A percentile compares a stretch with the other conserved stretches of the same genome.
Conservation (phyloP, 2,329 filamentous ascomycete species). For the Hyphodiscus sp. region DNA sequence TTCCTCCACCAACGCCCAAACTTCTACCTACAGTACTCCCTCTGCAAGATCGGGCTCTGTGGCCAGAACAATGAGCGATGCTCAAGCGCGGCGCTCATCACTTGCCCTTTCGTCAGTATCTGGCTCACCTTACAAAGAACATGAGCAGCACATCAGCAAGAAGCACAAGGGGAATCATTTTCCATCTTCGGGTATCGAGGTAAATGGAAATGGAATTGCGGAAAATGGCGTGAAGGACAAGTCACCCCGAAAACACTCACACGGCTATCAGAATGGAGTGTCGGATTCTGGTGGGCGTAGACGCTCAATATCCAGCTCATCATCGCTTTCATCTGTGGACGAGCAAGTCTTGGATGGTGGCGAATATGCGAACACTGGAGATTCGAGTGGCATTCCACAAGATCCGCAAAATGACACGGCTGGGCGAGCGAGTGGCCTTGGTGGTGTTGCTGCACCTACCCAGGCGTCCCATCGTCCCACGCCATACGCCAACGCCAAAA, state of each 20-base stretch:
- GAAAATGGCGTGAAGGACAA: conserved; percentile 3
- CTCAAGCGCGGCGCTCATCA: not conserved
- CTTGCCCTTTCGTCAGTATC: conserved; percentile 3
- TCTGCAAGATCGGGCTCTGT: not conserved
- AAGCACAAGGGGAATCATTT: conserved; percentile 22
- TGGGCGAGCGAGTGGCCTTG: conserved; percentile 6
- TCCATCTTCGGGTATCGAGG: conserved; percentile 12
- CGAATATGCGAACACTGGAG: not conserved
- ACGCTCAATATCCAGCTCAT: conserved; percentile 29
- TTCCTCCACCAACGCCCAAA: conserved; percentile 5
- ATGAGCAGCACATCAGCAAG: conserved; percentile 21
- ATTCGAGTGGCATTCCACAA: not conserved
- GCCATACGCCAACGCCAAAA: conserved; percentile 21
- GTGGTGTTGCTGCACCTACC: conserved; percentile 2
- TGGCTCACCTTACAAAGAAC: conserved; percentile 14
- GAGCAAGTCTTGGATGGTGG: conserved; percentile 21
- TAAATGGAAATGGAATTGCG: conserved; percentile 13
- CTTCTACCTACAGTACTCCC: not conserved
- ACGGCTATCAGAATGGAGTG: conserved; percentile 4
- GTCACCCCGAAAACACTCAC: not conserved
- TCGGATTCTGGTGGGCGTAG: conserved; percentile 12
- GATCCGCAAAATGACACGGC: not conserved
- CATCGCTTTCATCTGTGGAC: conserved; percentile 33
- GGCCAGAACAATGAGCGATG: not conserved
- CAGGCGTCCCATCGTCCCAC: conserved; percentile 11